Conservation (phyloP, 768 basidiomycete species). For the Xerocomellus intermedius region DNA sequence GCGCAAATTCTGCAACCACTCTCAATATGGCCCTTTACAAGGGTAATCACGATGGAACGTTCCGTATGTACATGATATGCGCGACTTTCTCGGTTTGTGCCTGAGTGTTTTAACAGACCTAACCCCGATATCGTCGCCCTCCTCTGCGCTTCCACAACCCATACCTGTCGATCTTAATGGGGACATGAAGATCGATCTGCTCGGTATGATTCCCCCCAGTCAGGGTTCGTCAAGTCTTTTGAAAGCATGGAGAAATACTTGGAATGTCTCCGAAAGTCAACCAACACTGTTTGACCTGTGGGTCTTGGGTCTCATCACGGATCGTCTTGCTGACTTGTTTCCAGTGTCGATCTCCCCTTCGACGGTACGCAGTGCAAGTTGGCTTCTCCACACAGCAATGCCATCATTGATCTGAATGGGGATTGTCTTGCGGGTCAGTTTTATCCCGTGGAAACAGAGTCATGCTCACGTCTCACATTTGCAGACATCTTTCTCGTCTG, state of each 20-base stretch:
- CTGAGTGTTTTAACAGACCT: constrained; percentile 8
- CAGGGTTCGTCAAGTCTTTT: constrained; percentile 39
- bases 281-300: constrained; percentile 68
- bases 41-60: constrained; percentile 59
- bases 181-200: constrained; percentile 84
- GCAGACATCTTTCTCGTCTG: constrained; percentile 90
- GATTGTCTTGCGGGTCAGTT: constrained; percentile 85
- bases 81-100: neutral
- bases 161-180: constrained; percentile 86
- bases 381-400: constrained; percentile 92
- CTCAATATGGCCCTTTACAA: constrained; percentile 72
- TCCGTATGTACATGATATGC: constrained; percentile 47
- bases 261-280: constrained; percentile 57
- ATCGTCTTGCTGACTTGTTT: constrained; percentile 5
- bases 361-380: constrained; percentile 65
- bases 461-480: constrained; percentile 1
- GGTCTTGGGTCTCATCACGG: constrained; percentile 20
- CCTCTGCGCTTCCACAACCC: constrained; percentile 75
- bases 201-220: constrained; percentile 58
- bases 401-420: constrained; percentile 90
- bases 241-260: constrained; percentile 78
- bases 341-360: constrained; percentile 59
- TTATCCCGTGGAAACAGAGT: neutral
- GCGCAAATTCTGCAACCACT: constrained; percentile 48
- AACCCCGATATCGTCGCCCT: constrained; percentile 50